Evolutionary conservation across 768 basidiomycete genomes (phyloP).

Genomic region (Arthromyces matolae): DNA sequence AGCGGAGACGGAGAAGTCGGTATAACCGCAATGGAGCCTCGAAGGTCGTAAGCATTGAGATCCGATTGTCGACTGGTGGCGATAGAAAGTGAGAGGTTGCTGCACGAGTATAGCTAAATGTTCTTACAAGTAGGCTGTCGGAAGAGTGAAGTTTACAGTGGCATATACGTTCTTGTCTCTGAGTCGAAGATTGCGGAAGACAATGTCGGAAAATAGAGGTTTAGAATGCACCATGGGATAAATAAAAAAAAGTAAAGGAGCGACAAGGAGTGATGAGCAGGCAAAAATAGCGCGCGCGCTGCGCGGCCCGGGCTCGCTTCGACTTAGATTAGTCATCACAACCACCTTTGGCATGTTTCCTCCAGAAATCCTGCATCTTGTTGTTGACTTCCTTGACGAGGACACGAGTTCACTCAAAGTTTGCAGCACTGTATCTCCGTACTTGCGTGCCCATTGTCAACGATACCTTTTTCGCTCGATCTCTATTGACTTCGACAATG

Average conservation of each 20-base stretch:
- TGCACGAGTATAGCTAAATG: neutral
- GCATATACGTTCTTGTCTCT: constrained; percentile 22
- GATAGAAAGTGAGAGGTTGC: neutral
- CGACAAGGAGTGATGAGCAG: too few relatives aligned
- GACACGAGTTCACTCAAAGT: neutral
- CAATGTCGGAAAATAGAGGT: constrained; percentile 24
- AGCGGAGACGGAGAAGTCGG: constrained; percentile 29
- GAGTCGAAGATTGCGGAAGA: constrained; percentile 25
- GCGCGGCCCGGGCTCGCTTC: too few relatives aligned
- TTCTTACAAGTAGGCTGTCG: constrained; percentile 31
- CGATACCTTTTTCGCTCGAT: neutral
- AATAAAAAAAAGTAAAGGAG: too few relatives aligned
- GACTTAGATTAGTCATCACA: too few relatives aligned
- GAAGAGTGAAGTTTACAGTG: constrained; percentile 24
- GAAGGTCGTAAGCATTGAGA: constrained; percentile 30
- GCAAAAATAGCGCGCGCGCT: too few relatives aligned
- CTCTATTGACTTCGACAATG: neutral
- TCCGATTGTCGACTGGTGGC: constrained; percentile 19
- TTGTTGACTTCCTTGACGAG: neutral
- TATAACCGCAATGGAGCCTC: constrained; percentile 34
- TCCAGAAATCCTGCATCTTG: neutral
- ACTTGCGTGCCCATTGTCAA: neutral
- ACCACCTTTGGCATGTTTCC: too few relatives aligned
- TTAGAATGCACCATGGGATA: neutral
- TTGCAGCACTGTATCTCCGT: constrained; percentile 1